These are phyloP conservation scores for Guadua angustifolia DNA, from an alignment of 176 grass and related monocot genomes.

Conservation along the genomic window DNA sequence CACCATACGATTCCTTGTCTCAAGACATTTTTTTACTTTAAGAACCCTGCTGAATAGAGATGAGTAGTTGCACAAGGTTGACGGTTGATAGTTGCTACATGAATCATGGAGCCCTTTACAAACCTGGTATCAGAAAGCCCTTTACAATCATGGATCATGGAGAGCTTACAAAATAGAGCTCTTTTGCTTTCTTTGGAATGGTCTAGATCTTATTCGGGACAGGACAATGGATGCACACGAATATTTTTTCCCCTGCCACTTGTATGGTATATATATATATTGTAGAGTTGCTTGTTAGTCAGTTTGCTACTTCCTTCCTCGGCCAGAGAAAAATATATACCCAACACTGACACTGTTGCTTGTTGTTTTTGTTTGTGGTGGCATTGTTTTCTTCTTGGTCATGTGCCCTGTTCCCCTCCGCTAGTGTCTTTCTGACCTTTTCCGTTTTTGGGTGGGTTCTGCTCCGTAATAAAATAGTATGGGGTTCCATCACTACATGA, in stretches of 20 bases:
- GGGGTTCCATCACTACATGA: no score
- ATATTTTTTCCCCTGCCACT: conserved; percentile 11
- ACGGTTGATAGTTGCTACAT: no score
- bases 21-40: not conserved
- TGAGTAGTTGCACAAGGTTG: not conserved
- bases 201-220: conserved; percentile 25
- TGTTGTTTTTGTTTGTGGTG: conserved; percentile 17
- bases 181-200: conserved; percentile 22
- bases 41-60: not conserved
- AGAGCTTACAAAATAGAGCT: not conserved
- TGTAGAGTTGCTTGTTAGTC: not conserved
- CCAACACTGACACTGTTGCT: conserved; percentile 11
- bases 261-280: not conserved
- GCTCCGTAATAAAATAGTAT: no score
- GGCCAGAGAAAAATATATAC: conserved; percentile 34
- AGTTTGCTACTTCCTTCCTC: not conserved
- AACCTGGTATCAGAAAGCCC: no score
- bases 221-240: conserved; percentile 9
- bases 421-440: not conserved
- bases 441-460: not conserved
- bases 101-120: no score
- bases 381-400: conserved; percentile 23
- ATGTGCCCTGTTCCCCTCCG: not conserved
- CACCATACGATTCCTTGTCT: not conserved
- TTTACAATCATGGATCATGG: conserved; percentile 1